A percentile compares a stretch with the other conserved stretches of the same genome.
Evolutionary conservation across 257 asterid species (phyloP).

Genomic region (Haberlea rhodopensis): DNA sequence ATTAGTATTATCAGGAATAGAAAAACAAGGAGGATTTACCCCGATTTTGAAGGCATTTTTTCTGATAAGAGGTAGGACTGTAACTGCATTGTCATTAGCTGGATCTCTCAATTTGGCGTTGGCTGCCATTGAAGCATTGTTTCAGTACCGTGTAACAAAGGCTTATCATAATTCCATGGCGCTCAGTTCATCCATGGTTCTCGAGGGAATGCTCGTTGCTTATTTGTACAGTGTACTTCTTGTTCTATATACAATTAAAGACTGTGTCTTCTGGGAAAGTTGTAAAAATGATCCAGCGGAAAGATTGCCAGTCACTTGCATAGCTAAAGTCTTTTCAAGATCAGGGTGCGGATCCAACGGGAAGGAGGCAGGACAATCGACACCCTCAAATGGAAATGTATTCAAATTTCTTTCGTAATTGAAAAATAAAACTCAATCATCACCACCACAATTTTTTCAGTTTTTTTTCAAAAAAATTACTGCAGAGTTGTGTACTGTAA

Average conservation of each 20-base stretch:
- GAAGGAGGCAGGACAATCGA: conserved; percentile 17
- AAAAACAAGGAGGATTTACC: conserved; percentile 43
- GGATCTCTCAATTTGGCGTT: conserved; percentile 37
- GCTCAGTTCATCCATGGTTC: conserved; percentile 24
- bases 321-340: conserved; percentile 28
- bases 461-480: too few species aligned
- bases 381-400: neutral
- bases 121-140: conserved; percentile 60
- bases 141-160: conserved; percentile 50
- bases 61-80: conserved; percentile 44
- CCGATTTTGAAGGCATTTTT: conserved; percentile 45
- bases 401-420: too few species aligned
- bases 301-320: conserved; percentile 17
- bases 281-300: conserved; percentile 40
- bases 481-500: neutral
- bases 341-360: conserved; percentile 6
- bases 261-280: conserved; percentile 40
- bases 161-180: conserved; percentile 23
- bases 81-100: conserved; percentile 57
- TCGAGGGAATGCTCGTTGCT: conserved; percentile 54
- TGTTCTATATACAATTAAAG: conserved; percentile 49
- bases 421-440: neutral
- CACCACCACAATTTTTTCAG: neutral
- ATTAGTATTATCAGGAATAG: conserved; percentile 46
- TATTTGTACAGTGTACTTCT: conserved; percentile 49